Percentiles rank a stretch among this genome's conserved stretches.
phyloP scores from a whole-genome alignment of 495 filamentous ascomycete genomes.

The Aspergillus sclerotiicarbonarius region DNA sequence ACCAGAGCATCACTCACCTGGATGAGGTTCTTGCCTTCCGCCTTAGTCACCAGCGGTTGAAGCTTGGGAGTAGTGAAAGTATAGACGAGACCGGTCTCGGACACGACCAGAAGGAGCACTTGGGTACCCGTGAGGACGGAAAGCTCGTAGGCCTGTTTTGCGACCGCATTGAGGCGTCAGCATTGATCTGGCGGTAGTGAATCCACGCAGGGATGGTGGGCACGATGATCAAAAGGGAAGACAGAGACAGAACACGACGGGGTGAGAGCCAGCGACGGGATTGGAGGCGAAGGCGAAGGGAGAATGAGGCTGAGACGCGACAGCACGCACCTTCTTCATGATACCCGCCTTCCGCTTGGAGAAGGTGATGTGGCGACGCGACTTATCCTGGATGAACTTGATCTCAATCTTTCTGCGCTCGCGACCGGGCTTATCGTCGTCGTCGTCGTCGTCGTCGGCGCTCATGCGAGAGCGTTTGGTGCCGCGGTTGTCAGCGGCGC shows the following conservation, averaged over 20 bases:
- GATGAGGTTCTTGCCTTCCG: conserved; percentile 99
- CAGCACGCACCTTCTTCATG: conserved; percentile 94
- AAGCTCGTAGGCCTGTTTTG: conserved; percentile 84
- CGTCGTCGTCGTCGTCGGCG: conserved; percentile 95
- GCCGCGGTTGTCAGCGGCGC: conserved; percentile 69
- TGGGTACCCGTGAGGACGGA: conserved; percentile 98
- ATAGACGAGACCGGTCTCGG: conserved; percentile 97
- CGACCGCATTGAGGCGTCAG: conserved; percentile 24
- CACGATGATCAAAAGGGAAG: not conserved
- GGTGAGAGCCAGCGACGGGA: conserved; percentile 4
- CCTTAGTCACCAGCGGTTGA: conserved; percentile 97
- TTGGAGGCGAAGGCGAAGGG: conserved; percentile 7
- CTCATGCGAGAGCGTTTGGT: conserved; percentile 85
- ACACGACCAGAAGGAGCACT: conserved; percentile 95
- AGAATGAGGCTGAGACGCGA: conserved; percentile 26
- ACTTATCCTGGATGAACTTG: conserved; percentile 99
- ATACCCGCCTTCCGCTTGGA: conserved; percentile 99
- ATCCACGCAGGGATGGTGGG: conserved; percentile 4
- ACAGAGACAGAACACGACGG: conserved; percentile 4
- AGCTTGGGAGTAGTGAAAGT: conserved; percentile 99
- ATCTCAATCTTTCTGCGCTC: conserved; percentile 99
- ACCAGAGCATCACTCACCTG: conserved; percentile 63
- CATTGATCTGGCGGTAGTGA: not conserved
- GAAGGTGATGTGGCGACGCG: conserved; percentile 99
- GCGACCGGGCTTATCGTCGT: conserved; percentile 96